Evolutionary conservation across 2,329 filamentous ascomycete genomes (phyloP).

Genomic region (Grosmannia huntii): DNA sequence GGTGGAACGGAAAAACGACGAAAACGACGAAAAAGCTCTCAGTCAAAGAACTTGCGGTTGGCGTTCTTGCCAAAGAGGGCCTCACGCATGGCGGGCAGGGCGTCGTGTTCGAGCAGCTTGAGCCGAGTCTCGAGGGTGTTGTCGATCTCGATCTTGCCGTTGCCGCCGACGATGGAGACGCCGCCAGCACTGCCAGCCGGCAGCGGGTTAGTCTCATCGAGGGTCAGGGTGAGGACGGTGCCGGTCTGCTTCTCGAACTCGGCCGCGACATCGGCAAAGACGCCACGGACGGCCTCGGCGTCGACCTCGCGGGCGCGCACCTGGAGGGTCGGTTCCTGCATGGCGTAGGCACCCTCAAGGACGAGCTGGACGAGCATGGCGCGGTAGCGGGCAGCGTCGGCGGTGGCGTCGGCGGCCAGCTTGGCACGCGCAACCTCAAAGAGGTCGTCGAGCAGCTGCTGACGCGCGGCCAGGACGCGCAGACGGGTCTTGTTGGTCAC

Average conservation of each 20-base stretch:
- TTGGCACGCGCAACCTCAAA: constrained; percentile 70
- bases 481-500: constrained; percentile 93
- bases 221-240: constrained; percentile 53
- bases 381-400: constrained; percentile 65
- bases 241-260: constrained; percentile 74
- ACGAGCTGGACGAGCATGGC: constrained; percentile 65
- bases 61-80: constrained; percentile 87
- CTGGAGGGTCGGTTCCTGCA: constrained; percentile 67
- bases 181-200: constrained; percentile 65
- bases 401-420: constrained; percentile 48
- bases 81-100: constrained; percentile 71
- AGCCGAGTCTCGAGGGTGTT: constrained; percentile 94
- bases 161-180: constrained; percentile 63
- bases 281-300: constrained; percentile 61
- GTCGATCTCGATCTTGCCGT: constrained; percentile 94
- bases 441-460: constrained; percentile 81
- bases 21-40: neutral
- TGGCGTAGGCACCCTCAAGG: constrained; percentile 78
- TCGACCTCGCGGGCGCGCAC: constrained; percentile 73
- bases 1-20: neutral
- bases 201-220: constrained; percentile 70
- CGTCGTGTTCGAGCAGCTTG: constrained; percentile 69
- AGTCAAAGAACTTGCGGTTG: constrained; percentile 94
- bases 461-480: constrained; percentile 72
- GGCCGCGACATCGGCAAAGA: constrained; percentile 59